Evolutionary conservation across 192 early-diverging fungal genomes (phyloP), one percentile per base, ranked within the genome.

Genomic region (Rhizophagus sp.): DNA sequence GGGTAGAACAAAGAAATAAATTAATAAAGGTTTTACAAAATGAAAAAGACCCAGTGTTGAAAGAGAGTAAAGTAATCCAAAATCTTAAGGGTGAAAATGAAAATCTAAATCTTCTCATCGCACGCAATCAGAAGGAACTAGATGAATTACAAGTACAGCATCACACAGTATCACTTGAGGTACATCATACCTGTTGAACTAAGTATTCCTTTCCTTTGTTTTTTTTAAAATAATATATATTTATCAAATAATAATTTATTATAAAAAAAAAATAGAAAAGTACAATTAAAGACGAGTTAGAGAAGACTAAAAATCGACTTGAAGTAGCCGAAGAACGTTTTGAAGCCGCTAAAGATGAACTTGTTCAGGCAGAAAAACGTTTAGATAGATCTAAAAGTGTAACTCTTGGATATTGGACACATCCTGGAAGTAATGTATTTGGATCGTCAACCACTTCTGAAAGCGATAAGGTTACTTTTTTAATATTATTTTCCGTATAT

Each of bases 341-440:
- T 25, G 70, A 72, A n/a, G 11, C 24, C 12, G 12, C 70, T 49
- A 22, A 72, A 25, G 70, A 72, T 49, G 22, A 72, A 9, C 25
- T 72, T 25, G 9, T 4, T 44, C 39, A 72, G 24, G 22, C 33
- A 25, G 70, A 72, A 49, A 72, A 72, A 15, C 25, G 33, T 27
- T n/a, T 72, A 10, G 70, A 72, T 72, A 72, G 44, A 72, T 72
- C 70, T 47, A 72, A 72, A n/a, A 72, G 70, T 19, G 25, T 72
- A 4, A 72, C 70, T 49, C 33, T 72, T 34, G 33, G 33, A 34
- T n/a, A 12, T 25, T 72, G 22, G 25, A 22, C 34, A 69, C 36
- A 36, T 69, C 22, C 39, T 49, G 70, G 41, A 49, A 49, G 10
- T 27, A 72, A 72, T 65, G 13, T 30, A 4, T 30, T 27, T 13